Percentiles rank a stretch among this genome's conserved stretches.
Evolutionary conservation across 2,329 filamentous ascomycete genomes (phyloP).

Genomic region (Shiraia bambusicola): DNA sequence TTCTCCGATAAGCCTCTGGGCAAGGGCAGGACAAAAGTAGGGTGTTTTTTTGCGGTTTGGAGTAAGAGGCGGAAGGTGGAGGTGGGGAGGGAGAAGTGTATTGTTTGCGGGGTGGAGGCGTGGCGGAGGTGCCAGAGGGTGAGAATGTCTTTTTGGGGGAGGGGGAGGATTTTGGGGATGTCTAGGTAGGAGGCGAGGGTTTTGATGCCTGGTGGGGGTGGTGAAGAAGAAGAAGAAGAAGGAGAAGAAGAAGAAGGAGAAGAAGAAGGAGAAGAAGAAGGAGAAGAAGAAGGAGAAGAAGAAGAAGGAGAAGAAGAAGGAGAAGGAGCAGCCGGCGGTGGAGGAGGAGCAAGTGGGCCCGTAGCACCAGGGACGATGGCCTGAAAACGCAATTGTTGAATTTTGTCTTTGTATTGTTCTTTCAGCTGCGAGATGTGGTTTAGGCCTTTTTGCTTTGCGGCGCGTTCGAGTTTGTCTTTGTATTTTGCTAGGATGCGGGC

Average conservation of each 20-base stretch:
- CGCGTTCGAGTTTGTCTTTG: conserved; percentile 77
- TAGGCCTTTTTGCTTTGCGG: conserved; percentile 73
- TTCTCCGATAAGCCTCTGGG: conserved; percentile 56
- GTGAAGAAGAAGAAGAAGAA: too few relatives aligned
- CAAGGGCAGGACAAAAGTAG: conserved; percentile 88
- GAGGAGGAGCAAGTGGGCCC: conserved; percentile 43
- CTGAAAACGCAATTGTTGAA: conserved; percentile 68
- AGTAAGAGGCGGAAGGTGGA: conserved; percentile 75
- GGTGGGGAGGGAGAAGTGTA: conserved; percentile 81
- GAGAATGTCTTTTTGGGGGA: conserved; percentile 80
- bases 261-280: too few relatives aligned
- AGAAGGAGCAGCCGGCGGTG: too few relatives aligned
- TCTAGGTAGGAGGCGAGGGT: conserved; percentile 72
- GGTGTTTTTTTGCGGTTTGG: conserved; percentile 69
- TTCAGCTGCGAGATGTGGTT: conserved; percentile 74
- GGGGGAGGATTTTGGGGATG: conserved; percentile 70
- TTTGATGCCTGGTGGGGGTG: conserved; percentile 55
- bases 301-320: too few relatives aligned
- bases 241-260: too few relatives aligned
- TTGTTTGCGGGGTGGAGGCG: conserved; percentile 67
- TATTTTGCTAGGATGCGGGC: conserved; percentile 80
- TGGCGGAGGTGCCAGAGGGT: conserved; percentile 89
- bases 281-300: too few relatives aligned
- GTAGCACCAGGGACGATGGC: conserved; percentile 59
- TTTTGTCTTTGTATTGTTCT: conserved; percentile 82